phyloP scores from a whole-genome alignment of 2,329 filamentous ascomycete species.

The Cladophialophora carrionii region DNA sequence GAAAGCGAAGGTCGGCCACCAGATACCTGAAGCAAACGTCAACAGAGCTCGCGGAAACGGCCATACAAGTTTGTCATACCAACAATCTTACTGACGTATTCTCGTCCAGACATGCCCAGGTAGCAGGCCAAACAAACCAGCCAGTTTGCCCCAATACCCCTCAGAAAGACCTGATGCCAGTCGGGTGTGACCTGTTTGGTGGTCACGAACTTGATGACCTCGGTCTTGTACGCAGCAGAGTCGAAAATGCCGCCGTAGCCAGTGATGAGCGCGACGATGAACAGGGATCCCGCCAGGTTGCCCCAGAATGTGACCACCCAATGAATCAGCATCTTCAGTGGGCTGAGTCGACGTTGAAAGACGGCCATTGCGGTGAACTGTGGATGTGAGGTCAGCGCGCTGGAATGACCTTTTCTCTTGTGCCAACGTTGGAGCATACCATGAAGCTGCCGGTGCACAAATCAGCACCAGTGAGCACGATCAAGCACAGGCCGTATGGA shows the following conservation, averaged over 20 bases:
- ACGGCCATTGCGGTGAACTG: background rate
- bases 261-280: background rate
- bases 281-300: background rate
- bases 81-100: background rate
- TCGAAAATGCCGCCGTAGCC: background rate
- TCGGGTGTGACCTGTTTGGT: background rate
- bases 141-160: background rate
- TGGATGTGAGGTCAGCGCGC: background rate
- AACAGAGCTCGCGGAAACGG: background rate
- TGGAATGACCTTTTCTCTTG: background rate
- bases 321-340: background rate
- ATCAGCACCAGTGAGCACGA: slow-evolving; percentile 55
- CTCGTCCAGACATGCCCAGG: background rate
- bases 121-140: background rate
- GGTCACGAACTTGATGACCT: background rate
- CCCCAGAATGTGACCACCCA: background rate
- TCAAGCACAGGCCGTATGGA: slow-evolving; percentile 56
- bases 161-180: background rate
- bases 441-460: slow-evolving; percentile 55
- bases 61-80: background rate
- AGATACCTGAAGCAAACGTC: background rate
- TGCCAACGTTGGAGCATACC: slow-evolving; percentile 39
- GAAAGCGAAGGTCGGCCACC: background rate
- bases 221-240: background rate
- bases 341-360: background rate